Evolutionary conservation across 2,329 filamentous ascomycete species (phyloP), one percentile per base, ranked within the genome.

Genomic region (Diplodia intermedia): DNA sequence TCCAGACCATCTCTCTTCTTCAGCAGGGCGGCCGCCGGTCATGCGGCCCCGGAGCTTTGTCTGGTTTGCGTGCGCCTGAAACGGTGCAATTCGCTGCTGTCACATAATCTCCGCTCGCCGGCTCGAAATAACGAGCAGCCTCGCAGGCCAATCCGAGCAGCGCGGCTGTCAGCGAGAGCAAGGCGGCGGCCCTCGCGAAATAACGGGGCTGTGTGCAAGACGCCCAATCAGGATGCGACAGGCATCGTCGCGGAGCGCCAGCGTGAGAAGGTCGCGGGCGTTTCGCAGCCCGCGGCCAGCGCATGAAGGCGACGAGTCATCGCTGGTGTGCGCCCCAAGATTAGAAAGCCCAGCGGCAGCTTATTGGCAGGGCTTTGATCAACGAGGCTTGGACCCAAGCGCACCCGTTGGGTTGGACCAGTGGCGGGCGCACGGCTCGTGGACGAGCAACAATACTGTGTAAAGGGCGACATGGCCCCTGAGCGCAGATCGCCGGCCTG

Each of bases 281-380:
- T 63, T 63, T 63, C 60, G 60, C 31, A 23, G 40, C 38, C 31
- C 40, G 40, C 56, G 31, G 36, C 60, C 56, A 63, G 60, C 60
- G 60, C 60, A 63, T 63, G 47, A 63, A 52, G 60, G 60, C 50
- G 33, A 31, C 60, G 60, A 63, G 60, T 63, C 60, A 63, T 63
- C 60, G 60, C 43, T 23, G 47, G 57, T 47, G 33, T 8, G 43
- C 60, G 60, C 47, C 47, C 40, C 47, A 49, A 63, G 47, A 52
- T 56, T 38, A 36, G 57, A 50, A 8, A 29, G 57, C 57, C 57
- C 40, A n/a, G 57, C 60, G 43, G 60, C 60, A 63, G 60, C 60
- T 49, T 47, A 47, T 47, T 47, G 43, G 43, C 43, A 47, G 43
- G 43, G 43, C 43, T 9, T 18, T 47, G 43, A 47, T 47, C 43